phyloP scores from a whole-genome alignment of 208 protist genomes.

The Trypanosoma lewisi region DNA sequence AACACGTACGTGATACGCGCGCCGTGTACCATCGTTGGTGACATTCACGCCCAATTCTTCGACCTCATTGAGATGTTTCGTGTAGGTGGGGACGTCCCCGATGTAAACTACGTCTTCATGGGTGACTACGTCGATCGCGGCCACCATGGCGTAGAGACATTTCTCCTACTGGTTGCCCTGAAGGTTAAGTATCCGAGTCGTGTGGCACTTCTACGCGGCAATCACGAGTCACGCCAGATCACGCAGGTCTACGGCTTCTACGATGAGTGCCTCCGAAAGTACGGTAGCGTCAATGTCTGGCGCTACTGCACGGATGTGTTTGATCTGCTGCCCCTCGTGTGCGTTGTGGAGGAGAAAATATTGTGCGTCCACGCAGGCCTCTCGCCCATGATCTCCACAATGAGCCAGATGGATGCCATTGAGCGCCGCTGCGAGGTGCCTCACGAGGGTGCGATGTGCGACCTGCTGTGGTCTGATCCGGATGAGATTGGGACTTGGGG shows the following conservation, averaged over 20 bases:
- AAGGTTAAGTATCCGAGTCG: conserved; percentile 96
- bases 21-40: conserved; percentile 92
- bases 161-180: conserved; percentile 96
- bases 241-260: conserved; percentile 99
- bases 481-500: conserved; percentile 97
- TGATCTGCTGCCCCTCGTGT: conserved; percentile 98
- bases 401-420: conserved; percentile 95
- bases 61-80: conserved; percentile 97
- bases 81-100: conserved; percentile 94
- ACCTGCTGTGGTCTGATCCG: conserved; percentile 98
- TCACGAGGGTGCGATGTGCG: conserved; percentile 98
- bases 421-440: conserved; percentile 97
- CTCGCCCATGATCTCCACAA: conserved; percentile 96
- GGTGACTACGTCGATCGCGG: conserved; percentile 99
- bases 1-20: conserved; percentile 91
- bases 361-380: conserved; percentile 99
- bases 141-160: conserved; percentile 98
- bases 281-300: conserved; percentile 99
- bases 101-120: conserved; percentile 97
- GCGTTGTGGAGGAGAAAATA: conserved; percentile 97
- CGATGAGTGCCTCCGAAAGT: conserved; percentile 99
- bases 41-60: conserved; percentile 97
- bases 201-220: conserved; percentile 96
- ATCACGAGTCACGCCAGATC: too few relatives aligned
- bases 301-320: conserved; percentile 99